phyloP scores from a whole-genome alignment of 2,329 filamentous ascomycete species.

The Apiospora kogelbergensis region DNA sequence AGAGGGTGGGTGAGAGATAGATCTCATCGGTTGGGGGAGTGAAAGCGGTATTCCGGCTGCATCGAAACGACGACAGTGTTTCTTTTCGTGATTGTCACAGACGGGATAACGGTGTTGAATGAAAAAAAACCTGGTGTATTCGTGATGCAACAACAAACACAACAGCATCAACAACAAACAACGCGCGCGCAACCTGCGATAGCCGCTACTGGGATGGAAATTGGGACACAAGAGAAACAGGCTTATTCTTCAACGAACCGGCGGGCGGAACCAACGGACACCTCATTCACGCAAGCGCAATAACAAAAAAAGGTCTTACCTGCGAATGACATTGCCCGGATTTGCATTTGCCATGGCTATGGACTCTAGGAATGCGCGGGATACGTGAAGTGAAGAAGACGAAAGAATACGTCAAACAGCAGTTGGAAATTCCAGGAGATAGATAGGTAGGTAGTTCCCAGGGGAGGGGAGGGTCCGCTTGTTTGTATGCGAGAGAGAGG shows the following conservation, averaged over 20 bases:
- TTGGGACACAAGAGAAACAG: not conserved
- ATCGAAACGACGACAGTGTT: not conserved
- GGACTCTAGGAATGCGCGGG: conserved; percentile 7
- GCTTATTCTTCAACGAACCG: conserved; percentile 1
- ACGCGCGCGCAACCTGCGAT: not conserved
- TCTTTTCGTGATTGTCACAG: not conserved
- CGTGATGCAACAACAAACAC: not conserved
- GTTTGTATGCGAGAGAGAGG: not conserved
- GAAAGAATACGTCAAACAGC: not conserved
- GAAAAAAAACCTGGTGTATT: not conserved
- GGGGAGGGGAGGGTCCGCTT: not conserved
- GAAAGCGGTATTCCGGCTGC: not conserved
- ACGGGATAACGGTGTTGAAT: not conserved
- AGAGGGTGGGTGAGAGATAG: not conserved
- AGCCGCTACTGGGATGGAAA: not conserved
- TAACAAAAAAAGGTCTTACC: conserved; percentile 28
- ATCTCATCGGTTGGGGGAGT: not conserved
- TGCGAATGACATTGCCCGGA: conserved; percentile 45
- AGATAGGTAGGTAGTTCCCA: not conserved
- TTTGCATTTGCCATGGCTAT: conserved; percentile 23
- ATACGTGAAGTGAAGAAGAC: not conserved
- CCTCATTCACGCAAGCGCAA: not conserved
- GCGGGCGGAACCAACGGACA: not conserved
- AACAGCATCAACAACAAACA: not conserved
- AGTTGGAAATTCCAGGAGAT: not conserved